Percentiles rank a stretch among this genome's conserved stretches.
phyloP scores from a whole-genome alignment of 2,329 filamentous ascomycete genomes.

The Pseudocercospora eumusae region DNA sequence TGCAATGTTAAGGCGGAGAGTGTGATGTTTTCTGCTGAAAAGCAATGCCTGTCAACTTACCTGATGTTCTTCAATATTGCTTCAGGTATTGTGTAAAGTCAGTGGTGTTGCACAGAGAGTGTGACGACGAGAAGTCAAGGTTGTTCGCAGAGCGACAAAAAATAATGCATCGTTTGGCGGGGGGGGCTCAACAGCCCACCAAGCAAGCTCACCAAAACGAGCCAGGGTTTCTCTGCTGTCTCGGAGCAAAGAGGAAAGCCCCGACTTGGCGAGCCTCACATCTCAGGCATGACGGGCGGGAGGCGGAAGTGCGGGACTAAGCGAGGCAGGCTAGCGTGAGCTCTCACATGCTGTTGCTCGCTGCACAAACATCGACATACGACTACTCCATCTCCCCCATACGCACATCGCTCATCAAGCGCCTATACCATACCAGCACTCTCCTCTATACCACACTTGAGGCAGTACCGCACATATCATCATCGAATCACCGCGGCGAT shows the following conservation, averaged over 20 bases:
- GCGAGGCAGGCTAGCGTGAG: background rate
- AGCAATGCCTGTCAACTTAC: background rate
- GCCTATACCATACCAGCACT: background rate
- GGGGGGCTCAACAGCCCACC: slow-evolving; percentile 3
- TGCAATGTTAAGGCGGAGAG: slow-evolving; percentile 2
- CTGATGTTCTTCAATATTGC: background rate
- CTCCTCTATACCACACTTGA: background rate
- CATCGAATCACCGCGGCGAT: slow-evolving; percentile 29
- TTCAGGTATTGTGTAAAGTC: background rate
- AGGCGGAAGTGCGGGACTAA: background rate
- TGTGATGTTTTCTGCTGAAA: background rate
- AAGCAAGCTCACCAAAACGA: slow-evolving; percentile 1
- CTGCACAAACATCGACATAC: slow-evolving; percentile 15
- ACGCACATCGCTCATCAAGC: background rate
- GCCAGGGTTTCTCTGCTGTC: background rate
- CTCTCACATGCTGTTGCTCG: slow-evolving; percentile 9
- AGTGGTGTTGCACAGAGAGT: background rate
- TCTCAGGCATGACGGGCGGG: background rate
- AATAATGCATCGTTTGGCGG: slow-evolving; percentile 5
- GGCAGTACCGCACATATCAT: no score
- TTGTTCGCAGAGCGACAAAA: slow-evolving; percentile 3
- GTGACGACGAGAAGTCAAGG: background rate
- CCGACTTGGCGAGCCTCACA: background rate
- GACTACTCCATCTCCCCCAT: slow-evolving; percentile 7
- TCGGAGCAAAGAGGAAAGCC: background rate